A percentile compares a stretch with the other conserved stretches of the same genome.
Evolutionary conservation across 2,329 filamentous ascomycete species (phyloP).

Genomic region (Phaeosphaeriaceae sp.): DNA sequence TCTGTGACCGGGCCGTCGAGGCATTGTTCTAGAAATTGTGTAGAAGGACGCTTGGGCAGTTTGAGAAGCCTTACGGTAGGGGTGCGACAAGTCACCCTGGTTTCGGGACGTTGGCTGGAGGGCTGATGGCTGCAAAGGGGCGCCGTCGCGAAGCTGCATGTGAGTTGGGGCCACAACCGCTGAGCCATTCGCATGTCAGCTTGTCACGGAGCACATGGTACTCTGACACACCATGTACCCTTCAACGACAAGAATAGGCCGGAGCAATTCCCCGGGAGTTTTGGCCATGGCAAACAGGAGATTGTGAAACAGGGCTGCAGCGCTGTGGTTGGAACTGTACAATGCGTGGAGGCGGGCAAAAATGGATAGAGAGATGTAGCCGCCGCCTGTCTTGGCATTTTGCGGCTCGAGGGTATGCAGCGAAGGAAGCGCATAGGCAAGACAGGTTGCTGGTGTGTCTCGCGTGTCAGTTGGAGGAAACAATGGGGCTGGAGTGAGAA

Average conservation of each 20-base stretch:
- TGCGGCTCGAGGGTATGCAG: not conserved
- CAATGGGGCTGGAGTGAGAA: slow-evolving; percentile 12
- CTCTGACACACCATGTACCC: slow-evolving; percentile 39
- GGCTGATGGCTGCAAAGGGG: slow-evolving; percentile 24
- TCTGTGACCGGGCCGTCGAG: slow-evolving; percentile 26
- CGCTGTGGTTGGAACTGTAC: slow-evolving; percentile 20
- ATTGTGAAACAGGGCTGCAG: slow-evolving; percentile 43
- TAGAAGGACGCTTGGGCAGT: slow-evolving; percentile 41
- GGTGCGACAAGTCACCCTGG: slow-evolving; percentile 37
- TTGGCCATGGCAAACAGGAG: slow-evolving; percentile 26
- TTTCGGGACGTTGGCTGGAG: slow-evolving; percentile 33
- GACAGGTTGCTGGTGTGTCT: not conserved
- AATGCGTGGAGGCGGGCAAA: slow-evolving; percentile 1
- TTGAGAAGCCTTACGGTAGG: slow-evolving; percentile 32
- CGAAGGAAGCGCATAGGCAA: not conserved
- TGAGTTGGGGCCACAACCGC: slow-evolving; percentile 39
- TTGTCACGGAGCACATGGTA: slow-evolving; percentile 31
- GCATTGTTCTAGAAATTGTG: slow-evolving; percentile 46
- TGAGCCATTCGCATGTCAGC: slow-evolving; percentile 29
- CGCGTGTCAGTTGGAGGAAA: not conserved
- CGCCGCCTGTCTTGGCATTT: not conserved
- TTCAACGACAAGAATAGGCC: slow-evolving; percentile 38
- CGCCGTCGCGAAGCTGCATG: slow-evolving; percentile 19
- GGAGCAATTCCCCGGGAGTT: slow-evolving; percentile 23
- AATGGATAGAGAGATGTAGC: not conserved